Evolutionary conservation across 2,329 filamentous ascomycete species (phyloP), one percentile per base, ranked within the genome.

Genomic region (Trichoderma endophyticum): DNA sequence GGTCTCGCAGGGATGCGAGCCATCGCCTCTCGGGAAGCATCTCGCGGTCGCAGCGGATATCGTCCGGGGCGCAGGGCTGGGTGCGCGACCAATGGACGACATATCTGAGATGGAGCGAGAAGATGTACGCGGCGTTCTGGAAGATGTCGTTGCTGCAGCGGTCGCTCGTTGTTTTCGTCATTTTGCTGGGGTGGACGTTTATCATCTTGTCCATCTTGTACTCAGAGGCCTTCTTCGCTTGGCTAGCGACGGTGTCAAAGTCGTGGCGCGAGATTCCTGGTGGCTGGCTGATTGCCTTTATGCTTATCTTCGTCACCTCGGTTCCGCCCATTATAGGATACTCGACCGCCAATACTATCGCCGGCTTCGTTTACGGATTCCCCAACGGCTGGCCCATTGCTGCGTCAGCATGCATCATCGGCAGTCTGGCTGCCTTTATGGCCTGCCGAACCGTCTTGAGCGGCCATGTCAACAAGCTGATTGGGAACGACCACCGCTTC

Each of bases 291-390:
- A 88, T 98, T 64, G 85, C 96, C 51, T 97, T 94, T 89, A 80
- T 88, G 36, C 84, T 93, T 76, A 91, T 92, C 43, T 94, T 95
- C 80, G 79, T 88, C 54, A 92, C 94, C 18, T 93, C 91, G 2
- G 97, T 97, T 80, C 95, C 95, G 24, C 95, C 95, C 2, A 82
- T 97, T 77, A 91, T 98, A 74, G 95, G 95, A 15, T 97, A 97
- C 84, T 93, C 91, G 73, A 93, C 92, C 1, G 91, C 91, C 76
- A 82, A 85, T 72, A 88, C 86, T 30, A 79, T 88, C 30, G 82
- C 86, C 7, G 85, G 85, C 34, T 86, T 90, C 76, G 85, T 89
- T 15, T 89, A 85, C 77, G 88, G 86, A 3, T 88, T 89, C 75
- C 85, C 84, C 2, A 76, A 77, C 74, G 95, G 93, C 28, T 98